Evolutionary conservation across 1,139 yeast species (phyloP).

Genomic region (Debaryomyces sp.): DNA sequence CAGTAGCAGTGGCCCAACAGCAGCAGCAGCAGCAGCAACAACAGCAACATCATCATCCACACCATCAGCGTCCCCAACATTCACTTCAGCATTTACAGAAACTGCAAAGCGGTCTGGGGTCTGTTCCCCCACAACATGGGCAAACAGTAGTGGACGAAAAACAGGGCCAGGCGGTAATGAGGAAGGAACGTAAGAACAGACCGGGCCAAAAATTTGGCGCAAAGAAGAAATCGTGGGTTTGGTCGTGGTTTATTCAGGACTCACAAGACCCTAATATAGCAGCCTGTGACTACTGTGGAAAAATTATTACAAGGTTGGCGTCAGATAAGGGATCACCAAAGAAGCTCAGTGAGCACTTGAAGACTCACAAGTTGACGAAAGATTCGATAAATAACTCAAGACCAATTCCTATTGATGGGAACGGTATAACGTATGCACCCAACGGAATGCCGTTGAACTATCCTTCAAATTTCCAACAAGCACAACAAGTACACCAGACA

Average conservation of each 20-base stretch:
- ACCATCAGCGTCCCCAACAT: slow-evolving; percentile 19
- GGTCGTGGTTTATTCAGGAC: slow-evolving; percentile 64
- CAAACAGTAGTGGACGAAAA: slow-evolving; percentile 8
- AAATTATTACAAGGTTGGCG: slow-evolving; percentile 47
- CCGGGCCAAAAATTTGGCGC: slow-evolving; percentile 62
- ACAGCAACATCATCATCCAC: slow-evolving; percentile 22
- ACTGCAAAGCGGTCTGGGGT: slow-evolving; percentile 18
- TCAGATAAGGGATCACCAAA: slow-evolving; percentile 64
- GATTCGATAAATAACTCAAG: slow-evolving; percentile 40
- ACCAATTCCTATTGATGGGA: slow-evolving; percentile 41
- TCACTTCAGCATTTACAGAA: slow-evolving; percentile 15
- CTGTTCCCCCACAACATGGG: slow-evolving; percentile 10
- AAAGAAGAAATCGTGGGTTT: slow-evolving; percentile 62
- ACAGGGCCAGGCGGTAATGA: slow-evolving; percentile 11
- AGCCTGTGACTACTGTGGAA: slow-evolving; percentile 57
- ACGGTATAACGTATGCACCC: slow-evolving; percentile 36
- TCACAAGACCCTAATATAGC: slow-evolving; percentile 51
- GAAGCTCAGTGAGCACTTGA: slow-evolving; percentile 58
- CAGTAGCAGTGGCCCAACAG: slow-evolving; percentile 13
- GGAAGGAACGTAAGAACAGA: slow-evolving; percentile 37
- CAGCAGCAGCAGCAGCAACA: slow-evolving; percentile 23
- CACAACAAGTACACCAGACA: slow-evolving; percentile 8
- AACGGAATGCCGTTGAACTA: slow-evolving; percentile 29
- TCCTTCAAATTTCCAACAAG: slow-evolving; percentile 15
- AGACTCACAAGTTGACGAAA: slow-evolving; percentile 52